Evolutionary conservation across 2,329 filamentous ascomycete species (phyloP), one percentile per base, ranked within the genome.

Genomic region (Nigrograna mackinnonii): DNA sequence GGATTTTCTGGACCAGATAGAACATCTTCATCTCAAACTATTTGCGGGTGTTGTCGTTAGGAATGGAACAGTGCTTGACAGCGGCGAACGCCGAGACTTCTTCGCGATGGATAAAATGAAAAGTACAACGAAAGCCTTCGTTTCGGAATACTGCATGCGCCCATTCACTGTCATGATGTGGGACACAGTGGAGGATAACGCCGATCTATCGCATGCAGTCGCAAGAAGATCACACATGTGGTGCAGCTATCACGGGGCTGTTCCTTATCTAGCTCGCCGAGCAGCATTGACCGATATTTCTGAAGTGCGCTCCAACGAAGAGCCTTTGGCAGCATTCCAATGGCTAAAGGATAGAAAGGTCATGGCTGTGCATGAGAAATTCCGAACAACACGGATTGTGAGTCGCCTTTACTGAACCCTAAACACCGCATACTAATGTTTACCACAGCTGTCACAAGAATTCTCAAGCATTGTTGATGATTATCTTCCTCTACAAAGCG

Each of bases 81-180:
- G 65, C 37, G 66, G 66, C 12, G 61, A 68, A 39, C 58, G 60
- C 9, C 46, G 65, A 39, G 66, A 69, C 41, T 69, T 58, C 42
- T 69, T 69, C 37, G 58, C 53, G 7, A 67, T 69, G 64, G 65
- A 67, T 35, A 69, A 66, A 43, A 67, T 69, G 65, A 67, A 63
- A 40, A 61, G 55, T 1, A 67, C 65, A 1, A 66, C 62, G 9
- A 66, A 65, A 40, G 60, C 58, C 3, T 68, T 69, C 22, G 64
- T 69, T 3, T 65, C 65, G 11, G 62, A 69, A 39, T 59, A 65
- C 12, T 67, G 63, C 35, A 48, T 67, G 22, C 49, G 66, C 14
- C 49, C 62, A 2, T 68, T 68, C 28, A 47, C 56, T n/a, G 64
- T 63, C 6, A 62, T 69, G 58, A 67, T 68, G 56, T 69, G 66